Conservation (phyloP, 257 asterid species). For the Rehmannia glutinosa region DNA sequence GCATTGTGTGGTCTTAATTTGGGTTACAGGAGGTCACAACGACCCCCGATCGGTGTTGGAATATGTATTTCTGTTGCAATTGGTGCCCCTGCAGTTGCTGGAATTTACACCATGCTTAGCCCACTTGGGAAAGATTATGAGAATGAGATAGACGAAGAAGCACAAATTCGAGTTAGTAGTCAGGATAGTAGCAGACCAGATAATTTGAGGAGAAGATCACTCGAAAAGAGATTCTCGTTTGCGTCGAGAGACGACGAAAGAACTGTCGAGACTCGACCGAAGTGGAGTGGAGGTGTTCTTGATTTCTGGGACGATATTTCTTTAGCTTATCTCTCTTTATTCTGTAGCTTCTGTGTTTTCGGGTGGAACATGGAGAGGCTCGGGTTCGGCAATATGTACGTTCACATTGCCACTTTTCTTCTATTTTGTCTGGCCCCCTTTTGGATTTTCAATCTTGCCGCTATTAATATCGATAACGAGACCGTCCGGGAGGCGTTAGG, state of each 20-base stretch:
- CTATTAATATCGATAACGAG: constrained; percentile 62
- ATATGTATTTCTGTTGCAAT: constrained; percentile 51
- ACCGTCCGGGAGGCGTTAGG: constrained; percentile 55
- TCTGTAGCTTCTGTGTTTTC: constrained; percentile 75
- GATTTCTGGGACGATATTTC: constrained; percentile 85
- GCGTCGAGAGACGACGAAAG: constrained; percentile 32
- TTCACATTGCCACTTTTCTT: constrained; percentile 78
- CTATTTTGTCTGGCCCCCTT: constrained; percentile 81
- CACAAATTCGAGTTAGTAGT: constrained; percentile 34
- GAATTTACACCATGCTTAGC: constrained; percentile 61
- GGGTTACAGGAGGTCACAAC: constrained; percentile 54
- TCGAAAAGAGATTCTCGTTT: constrained; percentile 60
- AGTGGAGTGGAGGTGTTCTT: constrained; percentile 80
- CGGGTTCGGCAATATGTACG: constrained; percentile 87
- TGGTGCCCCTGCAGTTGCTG: constrained; percentile 76
- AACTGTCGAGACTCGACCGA: constrained; percentile 47
- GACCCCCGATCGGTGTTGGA: constrained; percentile 77
- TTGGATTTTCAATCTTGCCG: constrained; percentile 75
- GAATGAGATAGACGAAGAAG: constrained; percentile 52
- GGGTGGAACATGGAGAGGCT: constrained; percentile 94
- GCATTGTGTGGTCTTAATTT: constrained; percentile 69
- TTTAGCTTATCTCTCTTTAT: constrained; percentile 65
- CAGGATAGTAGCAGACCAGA: constrained; percentile 27
- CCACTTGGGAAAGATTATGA: constrained; percentile 77
- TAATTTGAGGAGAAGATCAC: constrained; percentile 37